Conservation (phyloP, 495 filamentous ascomycete species). For the Cenococcum geophilum region DNA sequence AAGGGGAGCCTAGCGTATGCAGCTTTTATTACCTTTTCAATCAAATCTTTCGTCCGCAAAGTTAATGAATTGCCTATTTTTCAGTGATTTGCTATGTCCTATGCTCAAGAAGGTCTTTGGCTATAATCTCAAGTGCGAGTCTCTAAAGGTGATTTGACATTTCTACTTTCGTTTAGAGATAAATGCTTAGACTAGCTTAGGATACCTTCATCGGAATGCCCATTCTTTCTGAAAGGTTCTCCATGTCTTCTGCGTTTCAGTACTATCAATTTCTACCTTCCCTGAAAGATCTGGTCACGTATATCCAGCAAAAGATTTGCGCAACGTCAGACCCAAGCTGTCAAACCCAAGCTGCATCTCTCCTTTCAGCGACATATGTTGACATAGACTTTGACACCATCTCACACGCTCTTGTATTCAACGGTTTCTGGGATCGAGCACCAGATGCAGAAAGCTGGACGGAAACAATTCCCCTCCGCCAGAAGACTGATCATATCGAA, state of each 20-base stretch:
- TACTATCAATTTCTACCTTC: slow-evolving; percentile 59
- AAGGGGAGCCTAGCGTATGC: slow-evolving; percentile 41
- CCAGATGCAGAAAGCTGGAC: slow-evolving; percentile 47
- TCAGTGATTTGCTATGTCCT: slow-evolving; percentile 56
- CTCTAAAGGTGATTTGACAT: slow-evolving; percentile 16
- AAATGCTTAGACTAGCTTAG: slow-evolving; percentile 44
- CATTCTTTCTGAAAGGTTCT: slow-evolving; percentile 58
- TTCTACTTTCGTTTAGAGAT: slow-evolving; percentile 46
- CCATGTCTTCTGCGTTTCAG: slow-evolving; percentile 59
- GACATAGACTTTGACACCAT: slow-evolving; percentile 75
- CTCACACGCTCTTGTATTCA: slow-evolving; percentile 57
- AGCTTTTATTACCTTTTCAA: slow-evolving; percentile 5
- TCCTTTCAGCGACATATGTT: slow-evolving; percentile 54
- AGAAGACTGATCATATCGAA: slow-evolving; percentile 53
- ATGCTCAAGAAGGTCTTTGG: slow-evolving; percentile 59
- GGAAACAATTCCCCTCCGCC: slow-evolving; percentile 42
- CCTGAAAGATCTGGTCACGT: slow-evolving; percentile 51
- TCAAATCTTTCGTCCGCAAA: slow-evolving; percentile 6
- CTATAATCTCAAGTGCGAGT: slow-evolving; percentile 40
- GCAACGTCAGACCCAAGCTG: slow-evolving; percentile 38
- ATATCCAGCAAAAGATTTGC: slow-evolving; percentile 55
- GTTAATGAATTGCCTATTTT: slow-evolving; percentile 1
- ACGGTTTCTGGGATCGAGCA: slow-evolving; percentile 53
- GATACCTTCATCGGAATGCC: slow-evolving; percentile 61
- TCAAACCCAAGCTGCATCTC: slow-evolving; percentile 30